phyloP scores from a whole-genome alignment of 1,284 basidiomycete species.

The Naganishia albida region DNA sequence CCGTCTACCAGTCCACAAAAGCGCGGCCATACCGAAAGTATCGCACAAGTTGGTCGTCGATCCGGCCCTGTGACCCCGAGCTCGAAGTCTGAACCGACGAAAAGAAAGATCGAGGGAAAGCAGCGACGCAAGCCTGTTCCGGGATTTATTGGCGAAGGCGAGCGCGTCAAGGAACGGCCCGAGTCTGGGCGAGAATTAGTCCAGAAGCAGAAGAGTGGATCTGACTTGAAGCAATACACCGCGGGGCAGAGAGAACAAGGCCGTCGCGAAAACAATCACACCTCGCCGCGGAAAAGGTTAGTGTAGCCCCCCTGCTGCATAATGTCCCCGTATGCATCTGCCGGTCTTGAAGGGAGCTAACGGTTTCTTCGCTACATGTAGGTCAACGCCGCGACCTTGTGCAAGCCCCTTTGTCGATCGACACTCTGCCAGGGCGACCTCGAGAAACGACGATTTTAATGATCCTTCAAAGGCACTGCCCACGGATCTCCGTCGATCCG shows the following conservation, averaged over 20 bases:
- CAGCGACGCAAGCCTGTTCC: constrained; percentile 14
- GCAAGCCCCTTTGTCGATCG: background rate
- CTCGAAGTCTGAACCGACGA: background rate
- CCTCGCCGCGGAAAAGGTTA: background rate
- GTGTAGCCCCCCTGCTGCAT: background rate
- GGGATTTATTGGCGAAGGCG: background rate
- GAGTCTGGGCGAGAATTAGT: background rate
- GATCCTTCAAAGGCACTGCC: constrained; percentile 12
- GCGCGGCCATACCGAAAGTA: background rate
- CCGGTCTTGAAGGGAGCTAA: background rate
- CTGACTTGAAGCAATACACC: background rate
- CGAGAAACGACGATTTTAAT: background rate
- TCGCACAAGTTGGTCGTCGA: background rate
- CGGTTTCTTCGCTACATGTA: background rate
- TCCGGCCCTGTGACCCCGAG: background rate
- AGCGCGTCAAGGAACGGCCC: background rate
- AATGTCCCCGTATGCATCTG: background rate
- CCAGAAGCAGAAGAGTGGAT: constrained; percentile 12
- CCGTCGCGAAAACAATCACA: background rate
- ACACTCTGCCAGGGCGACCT: background rate
- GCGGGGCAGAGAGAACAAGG: background rate
- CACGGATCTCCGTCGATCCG: background rate
- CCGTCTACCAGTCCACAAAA: background rate
- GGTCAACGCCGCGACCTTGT: background rate
- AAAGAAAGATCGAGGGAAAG: constrained; percentile 10